Conservation (phyloP, 1,284 basidiomycete species). For the Ceratobasidium sp. region DNA sequence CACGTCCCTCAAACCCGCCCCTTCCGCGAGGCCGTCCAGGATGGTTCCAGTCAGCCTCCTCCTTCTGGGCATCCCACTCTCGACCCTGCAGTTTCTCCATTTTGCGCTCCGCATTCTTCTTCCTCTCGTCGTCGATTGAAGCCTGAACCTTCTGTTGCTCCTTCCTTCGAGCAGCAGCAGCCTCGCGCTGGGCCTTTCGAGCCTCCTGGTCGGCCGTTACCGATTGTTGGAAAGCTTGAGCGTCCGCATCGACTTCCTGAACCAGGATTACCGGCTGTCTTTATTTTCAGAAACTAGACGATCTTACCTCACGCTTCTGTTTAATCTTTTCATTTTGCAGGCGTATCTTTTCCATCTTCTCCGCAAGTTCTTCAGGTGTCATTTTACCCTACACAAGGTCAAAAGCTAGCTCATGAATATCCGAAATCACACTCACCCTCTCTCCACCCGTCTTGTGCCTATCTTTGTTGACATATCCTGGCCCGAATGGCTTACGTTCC, state of each 20-base stretch:
- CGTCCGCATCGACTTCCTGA: conserved; percentile 68
- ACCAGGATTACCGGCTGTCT: no score
- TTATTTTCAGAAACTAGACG: no score
- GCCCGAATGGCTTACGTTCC: conserved; percentile 14
- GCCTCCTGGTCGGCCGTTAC: conserved; percentile 55
- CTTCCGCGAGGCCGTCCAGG: conserved; percentile 10
- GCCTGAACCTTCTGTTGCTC: conserved; percentile 53
- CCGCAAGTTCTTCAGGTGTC: conserved; percentile 71
- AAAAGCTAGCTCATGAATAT: neutral
- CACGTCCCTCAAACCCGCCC: conserved; percentile 23
- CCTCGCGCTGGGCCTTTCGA: conserved; percentile 38
- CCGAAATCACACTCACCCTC: neutral
- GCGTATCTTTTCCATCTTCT: conserved; percentile 74
- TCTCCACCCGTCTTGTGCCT: conserved; percentile 34
- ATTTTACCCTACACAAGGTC: conserved; percentile 65
- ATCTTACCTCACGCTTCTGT: conserved; percentile 70
- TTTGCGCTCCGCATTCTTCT: conserved; percentile 76
- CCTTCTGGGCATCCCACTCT: conserved; percentile 86
- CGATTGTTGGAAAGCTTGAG: conserved; percentile 73
- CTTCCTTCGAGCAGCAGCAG: conserved; percentile 8
- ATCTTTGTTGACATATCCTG: conserved; percentile 34
- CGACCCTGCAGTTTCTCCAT: conserved; percentile 75
- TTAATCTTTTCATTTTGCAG: conserved; percentile 84
- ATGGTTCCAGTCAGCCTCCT: conserved; percentile 53
- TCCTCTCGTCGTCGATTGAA: conserved; percentile 62